These are phyloP conservation scores for Asterophora lycoperdoides DNA, from an alignment of 768 basidiomycete genomes.

Conservation along the genomic window DNA sequence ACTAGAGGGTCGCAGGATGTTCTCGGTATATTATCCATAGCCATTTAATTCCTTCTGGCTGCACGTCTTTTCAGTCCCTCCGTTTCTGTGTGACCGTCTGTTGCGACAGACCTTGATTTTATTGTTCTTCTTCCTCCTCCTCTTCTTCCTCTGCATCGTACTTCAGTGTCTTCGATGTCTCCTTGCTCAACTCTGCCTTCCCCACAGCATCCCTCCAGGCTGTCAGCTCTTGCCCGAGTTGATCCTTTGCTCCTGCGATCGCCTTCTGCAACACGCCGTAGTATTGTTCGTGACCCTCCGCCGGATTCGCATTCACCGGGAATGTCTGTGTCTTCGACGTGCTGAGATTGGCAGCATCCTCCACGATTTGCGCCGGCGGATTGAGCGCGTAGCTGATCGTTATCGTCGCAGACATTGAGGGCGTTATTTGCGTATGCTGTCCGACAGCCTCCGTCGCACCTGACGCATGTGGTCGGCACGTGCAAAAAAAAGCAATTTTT, in stretches of 20 bases:
- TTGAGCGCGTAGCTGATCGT: conserved; percentile 41
- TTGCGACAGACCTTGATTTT: conserved; percentile 6
- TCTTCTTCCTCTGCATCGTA: conserved; percentile 45
- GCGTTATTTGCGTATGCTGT: conserved; percentile 22
- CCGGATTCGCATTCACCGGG: conserved; percentile 13
- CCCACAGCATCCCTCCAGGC: conserved; percentile 73
- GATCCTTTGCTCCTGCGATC: conserved; percentile 47
- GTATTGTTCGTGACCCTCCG: conserved; percentile 33
- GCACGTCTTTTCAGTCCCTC: background rate
- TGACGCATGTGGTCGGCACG: conserved; percentile 17
- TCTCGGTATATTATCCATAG: conserved; percentile 9
- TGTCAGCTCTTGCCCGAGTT: conserved; percentile 65
- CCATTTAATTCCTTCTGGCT: conserved; percentile 1
- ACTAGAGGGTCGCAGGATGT: conserved; percentile 23
- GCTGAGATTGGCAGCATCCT: conserved; percentile 13
- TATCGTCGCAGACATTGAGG: conserved; percentile 23
- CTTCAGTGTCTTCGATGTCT: conserved; percentile 37
- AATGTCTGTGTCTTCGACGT: conserved; percentile 20
- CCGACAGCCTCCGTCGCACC: conserved; percentile 7
- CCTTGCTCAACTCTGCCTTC: conserved; percentile 58
- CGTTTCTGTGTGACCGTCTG: conserved; percentile 4
- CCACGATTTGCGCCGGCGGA: conserved; percentile 30
- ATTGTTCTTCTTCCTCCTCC: conserved; percentile 36
- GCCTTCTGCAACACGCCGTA: conserved; percentile 47
- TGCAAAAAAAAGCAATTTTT: conserved; percentile 10